Evolutionary conservation across 371 early-diverging fungal genomes (phyloP).

Genomic region (Capillidium heterosporum): DNA sequence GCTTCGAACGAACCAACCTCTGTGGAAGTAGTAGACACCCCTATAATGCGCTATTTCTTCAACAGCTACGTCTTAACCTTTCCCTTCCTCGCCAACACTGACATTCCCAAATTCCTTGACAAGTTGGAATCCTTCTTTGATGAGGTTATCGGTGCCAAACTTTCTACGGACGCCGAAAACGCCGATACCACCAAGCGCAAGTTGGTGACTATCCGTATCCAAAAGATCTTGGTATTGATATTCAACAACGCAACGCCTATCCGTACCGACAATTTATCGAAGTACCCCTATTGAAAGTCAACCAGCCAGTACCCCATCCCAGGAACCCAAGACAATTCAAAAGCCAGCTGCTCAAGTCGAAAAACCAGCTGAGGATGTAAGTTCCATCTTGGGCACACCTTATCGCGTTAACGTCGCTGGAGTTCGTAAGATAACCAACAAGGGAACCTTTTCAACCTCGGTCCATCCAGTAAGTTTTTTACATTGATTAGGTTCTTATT

Average conservation of each 20-base stretch:
- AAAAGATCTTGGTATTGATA: constrained; percentile 1
- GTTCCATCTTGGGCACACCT: not conserved
- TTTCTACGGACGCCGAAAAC: constrained; percentile 2
- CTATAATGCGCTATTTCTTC: constrained; percentile 2
- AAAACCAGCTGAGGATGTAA: not conserved
- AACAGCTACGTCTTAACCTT: not conserved
- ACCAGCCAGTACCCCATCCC: not conserved
- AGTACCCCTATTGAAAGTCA: no score
- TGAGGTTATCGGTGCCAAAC: not conserved
- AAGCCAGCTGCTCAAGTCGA: not conserved
- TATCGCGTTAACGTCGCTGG: not conserved
- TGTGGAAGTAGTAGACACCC: not conserved
- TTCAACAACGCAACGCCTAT: constrained; percentile 2
- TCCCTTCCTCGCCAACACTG: not conserved
- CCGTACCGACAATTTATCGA: not conserved
- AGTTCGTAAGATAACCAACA: not conserved
- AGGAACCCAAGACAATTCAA: not conserved
- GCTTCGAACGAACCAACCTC: not conserved
- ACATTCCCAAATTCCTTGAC: constrained; percentile 2
- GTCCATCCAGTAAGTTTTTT: not conserved
- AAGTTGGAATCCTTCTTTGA: constrained; percentile 4
- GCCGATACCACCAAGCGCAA: constrained; percentile 3
- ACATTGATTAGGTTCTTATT: not conserved
- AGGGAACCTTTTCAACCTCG: not conserved
- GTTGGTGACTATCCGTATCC: not conserved